Base-by-base conservation (phyloP, 441 rosid species). In the Corymbia citriodora region DNA sequence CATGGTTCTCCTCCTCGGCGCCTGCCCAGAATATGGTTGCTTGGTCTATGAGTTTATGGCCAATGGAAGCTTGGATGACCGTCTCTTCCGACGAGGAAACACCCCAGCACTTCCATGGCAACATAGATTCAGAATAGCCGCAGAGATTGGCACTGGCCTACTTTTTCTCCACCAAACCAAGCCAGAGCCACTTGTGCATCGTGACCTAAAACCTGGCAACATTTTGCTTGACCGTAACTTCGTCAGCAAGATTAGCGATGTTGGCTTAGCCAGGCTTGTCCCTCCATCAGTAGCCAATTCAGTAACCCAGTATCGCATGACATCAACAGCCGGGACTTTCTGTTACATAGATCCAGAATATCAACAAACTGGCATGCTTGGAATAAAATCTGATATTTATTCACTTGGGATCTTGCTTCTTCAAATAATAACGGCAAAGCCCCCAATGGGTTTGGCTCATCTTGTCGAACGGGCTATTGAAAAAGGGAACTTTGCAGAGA, bases 321-420 rank as follows among this genome's bases (percentile, higher is more conserved):
- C 99, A 3, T 89, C 99, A 91, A 94, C 99, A 2, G 99, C 99
- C 21, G 99, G 99, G 92, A 98, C 99, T 57, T 95, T 97, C 92
- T 97, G 96, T 89, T 97, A 98, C 92, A 97, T 98, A 79, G 99
- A 98, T 91, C 99, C 99, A 7, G 99, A 98, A 70, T 98, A 98
- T 88, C 99, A 96, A 90, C 98, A 97, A 90, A 96, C 99, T 2
- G 97, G 99, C 90, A 95, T 96, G 98, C 96, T 98, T 29, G 98
- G 99, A 21, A 92, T 92, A 81, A 98, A 95, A 91, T 97, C 99
- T 21, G 99, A 98, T 91, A 89, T 96, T 48, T 97, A 98, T 93
- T 96, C 99, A 5, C 93, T 96, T 2, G 99, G 99, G 18, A 88
- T 97, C 90, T 68, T 98, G 94, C 96, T 98, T 89, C 95, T 98